These are phyloP conservation scores for Gymnopilus junonius DNA, from an alignment of 768 basidiomycete species.

Conservation along the genomic window DNA sequence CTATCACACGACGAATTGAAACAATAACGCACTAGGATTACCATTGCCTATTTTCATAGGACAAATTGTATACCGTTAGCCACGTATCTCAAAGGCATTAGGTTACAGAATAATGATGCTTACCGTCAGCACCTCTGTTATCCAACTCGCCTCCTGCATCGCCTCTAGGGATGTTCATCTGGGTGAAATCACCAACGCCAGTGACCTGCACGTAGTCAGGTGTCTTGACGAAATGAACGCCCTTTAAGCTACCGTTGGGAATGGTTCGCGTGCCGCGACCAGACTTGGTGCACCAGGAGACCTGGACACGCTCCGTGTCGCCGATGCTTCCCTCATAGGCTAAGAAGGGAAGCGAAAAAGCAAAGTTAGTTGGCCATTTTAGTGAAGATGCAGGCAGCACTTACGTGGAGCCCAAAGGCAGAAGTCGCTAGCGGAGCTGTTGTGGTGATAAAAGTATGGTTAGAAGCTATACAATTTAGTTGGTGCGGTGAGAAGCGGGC, in stretches of 20 bases:
- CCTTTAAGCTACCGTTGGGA: conserved; percentile 64
- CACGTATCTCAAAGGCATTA: neutral
- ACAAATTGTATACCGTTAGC: neutral
- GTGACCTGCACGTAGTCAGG: conserved; percentile 65
- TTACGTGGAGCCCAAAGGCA: conserved; percentile 69
- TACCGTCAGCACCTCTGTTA: conserved; percentile 67
- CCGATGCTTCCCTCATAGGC: conserved; percentile 57
- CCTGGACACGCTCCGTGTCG: conserved; percentile 68
- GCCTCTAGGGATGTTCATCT: conserved; percentile 54
- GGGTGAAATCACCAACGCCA: conserved; percentile 73
- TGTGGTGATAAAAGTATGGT: neutral
- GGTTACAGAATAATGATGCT: neutral
- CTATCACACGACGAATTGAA: neutral
- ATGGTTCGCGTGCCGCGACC: conserved; percentile 78
- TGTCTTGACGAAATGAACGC: conserved; percentile 72
- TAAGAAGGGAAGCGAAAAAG: conserved; percentile 2
- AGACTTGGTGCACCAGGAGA: conserved; percentile 78
- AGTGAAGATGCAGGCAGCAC: conserved; percentile 11
- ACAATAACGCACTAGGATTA: conserved; percentile 40
- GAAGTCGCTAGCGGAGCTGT: conserved; percentile 65
- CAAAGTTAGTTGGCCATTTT: neutral
- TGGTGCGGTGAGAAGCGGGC: conserved; percentile 31
- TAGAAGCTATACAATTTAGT: neutral
- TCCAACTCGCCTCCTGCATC: conserved; percentile 79
- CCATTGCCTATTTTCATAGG: conserved; percentile 43